A percentile compares a stretch with the other conserved stretches of the same genome.
These are phyloP conservation scores for Phanerochaete sordida DNA, from an alignment of 768 basidiomycete genomes.

Conservation along the genomic window DNA sequence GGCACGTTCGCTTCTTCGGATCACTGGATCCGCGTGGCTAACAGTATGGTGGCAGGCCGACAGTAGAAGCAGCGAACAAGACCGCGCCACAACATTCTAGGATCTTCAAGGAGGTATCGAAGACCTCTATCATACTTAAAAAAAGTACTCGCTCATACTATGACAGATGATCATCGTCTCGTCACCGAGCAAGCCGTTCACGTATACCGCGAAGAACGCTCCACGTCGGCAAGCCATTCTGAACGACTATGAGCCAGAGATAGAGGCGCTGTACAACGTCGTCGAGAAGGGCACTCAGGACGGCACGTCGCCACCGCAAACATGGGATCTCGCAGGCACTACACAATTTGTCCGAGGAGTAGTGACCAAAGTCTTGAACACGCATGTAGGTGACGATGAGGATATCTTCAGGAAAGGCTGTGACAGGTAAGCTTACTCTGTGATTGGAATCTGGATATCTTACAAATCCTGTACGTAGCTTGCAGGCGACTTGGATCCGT, in stretches of 20 bases:
- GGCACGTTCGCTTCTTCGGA: slow-evolving; percentile 11
- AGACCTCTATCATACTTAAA: neutral
- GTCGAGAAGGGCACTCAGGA: slow-evolving; percentile 30
- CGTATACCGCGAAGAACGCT: slow-evolving; percentile 39
- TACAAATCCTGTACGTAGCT: too few species aligned
- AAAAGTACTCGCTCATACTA: neutral
- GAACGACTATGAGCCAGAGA: slow-evolving; percentile 36
- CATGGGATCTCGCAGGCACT: slow-evolving; percentile 23
- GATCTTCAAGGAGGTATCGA: slow-evolving; percentile 41
- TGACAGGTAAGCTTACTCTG: slow-evolving; percentile 31
- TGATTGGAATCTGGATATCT: too few species aligned
- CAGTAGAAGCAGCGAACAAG: slow-evolving; percentile 36
- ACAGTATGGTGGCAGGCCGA: slow-evolving; percentile 29
- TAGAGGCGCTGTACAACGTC: slow-evolving; percentile 31
- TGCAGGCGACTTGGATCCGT: slow-evolving; percentile 39
- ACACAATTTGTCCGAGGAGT: slow-evolving; percentile 29
- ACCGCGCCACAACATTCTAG: slow-evolving; percentile 42
- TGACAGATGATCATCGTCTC: slow-evolving; percentile 43
- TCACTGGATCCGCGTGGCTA: neutral
- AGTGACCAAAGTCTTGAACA: slow-evolving; percentile 31
- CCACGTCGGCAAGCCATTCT: slow-evolving; percentile 34
- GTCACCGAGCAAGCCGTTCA: slow-evolving; percentile 37
- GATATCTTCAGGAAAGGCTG: slow-evolving; percentile 40
- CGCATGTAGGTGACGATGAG: slow-evolving; percentile 26
- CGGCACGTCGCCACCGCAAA: slow-evolving; percentile 22